Evolutionary conservation across 2,329 filamentous ascomycete species (phyloP), one percentile per base, ranked within the genome.

Genomic region (Fusarium nelsonii): DNA sequence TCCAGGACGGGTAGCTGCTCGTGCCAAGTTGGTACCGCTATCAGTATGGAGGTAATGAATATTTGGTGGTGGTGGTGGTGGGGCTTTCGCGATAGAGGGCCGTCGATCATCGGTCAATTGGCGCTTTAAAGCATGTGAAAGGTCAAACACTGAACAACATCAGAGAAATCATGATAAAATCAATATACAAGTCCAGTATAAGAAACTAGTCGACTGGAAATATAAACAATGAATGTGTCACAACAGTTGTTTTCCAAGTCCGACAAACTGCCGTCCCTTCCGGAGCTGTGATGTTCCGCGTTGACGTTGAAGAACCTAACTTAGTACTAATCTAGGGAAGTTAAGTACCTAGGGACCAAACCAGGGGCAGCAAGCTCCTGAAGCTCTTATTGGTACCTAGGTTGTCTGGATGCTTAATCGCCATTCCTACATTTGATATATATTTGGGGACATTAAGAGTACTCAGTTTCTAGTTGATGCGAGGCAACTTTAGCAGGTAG

Each of bases 241-340:
- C 30, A 30, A 20, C 49, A 18, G 34, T 44, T 23, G 32, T 46
- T 61, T 34, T 48, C 46, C 32, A 28, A 49, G 30, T 20, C 41
- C 44, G 43, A 16, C 50, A 18, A 30, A 53, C 48, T 69, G 52
- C 68, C 68, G 68, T 65, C 58, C 46, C 52, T 56, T 69, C 68
- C 68, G 68, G 68, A 58, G 45, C 68, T 53, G 68, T 39, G 60
- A 70, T 71, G 41, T 71, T 70, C 68, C 68, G 68, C 49, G 55
- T 68, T 71, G 64, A 58, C 59, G 43, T 61, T 26, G 33, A 50
- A n/a, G 26, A 23, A 34, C 16, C 23, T 23, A 23, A 23, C 23
- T 6, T 23, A 23, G 23, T 23, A 23, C 23, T 6, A 23, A 23
- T 23, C 23, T 23, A 23, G 23, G 23, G 23, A 23, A 23, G 23